Base-by-base conservation (phyloP, 768 basidiomycete genomes). In the Leccinum subgranulosum region DNA sequence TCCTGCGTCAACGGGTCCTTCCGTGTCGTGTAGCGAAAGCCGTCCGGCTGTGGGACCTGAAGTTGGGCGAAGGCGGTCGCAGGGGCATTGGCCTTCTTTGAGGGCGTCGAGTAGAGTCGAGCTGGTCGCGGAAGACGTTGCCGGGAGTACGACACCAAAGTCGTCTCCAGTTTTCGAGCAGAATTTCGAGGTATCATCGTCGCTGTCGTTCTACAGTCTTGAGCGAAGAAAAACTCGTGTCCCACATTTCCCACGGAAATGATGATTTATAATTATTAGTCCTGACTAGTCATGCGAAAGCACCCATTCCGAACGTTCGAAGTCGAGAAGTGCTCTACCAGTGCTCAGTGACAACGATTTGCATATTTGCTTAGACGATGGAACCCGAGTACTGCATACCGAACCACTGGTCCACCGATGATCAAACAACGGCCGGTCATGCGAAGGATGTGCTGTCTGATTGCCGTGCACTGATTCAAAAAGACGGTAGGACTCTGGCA, bases 101-200 rank as follows among this genome's bases (percentile, higher is more conserved):
- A 78, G 14, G 86, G 84, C 0, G 87, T 79, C 17, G 88, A 87
- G 70, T 86, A 88, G 48, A 86, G 78, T 60, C 87, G 83, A 43
- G 85, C 84, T 52, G 87, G 85, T 50, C 87, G 81, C 23, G 85
- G 85, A 56, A 89, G 83, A 63, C 77, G 66, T 69, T 88, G 86
- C 27, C 87, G 79, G 68, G 87, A 74, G 73, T 70, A 87, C 75
- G 80, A 81, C 80, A 84, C 62, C 62, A 76, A 75, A 76, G 79
- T 73, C 68, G 75, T 75, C 68, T 70, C 70, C 41, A 70, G 21
- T 25, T 19, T 64, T 49, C 57, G 69, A 47, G 69, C 19, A 60
- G 72, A 61, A 4, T 58, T 59, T 50, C 73, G 69, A 65, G 67
- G 64, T 62, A 74, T 58, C 71, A 74, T 73, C 51, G 31, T 47